Evolutionary conservation across 2,329 filamentous ascomycete genomes (phyloP).

Genomic region (Pseudogymnoascus sp.): DNA sequence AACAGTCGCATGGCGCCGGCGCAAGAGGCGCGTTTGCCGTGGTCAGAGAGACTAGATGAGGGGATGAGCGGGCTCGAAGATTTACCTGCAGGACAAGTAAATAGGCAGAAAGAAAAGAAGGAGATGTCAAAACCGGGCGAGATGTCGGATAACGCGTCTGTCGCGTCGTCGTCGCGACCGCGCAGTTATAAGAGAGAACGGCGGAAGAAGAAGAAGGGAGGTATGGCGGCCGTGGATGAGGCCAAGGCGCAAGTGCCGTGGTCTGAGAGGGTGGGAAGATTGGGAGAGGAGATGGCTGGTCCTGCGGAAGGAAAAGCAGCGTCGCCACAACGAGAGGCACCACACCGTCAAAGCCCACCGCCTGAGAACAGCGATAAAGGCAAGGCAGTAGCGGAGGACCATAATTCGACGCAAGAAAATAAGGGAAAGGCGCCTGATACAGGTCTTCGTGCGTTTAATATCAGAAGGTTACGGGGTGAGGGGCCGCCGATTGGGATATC

Average conservation of each 20-base stretch:
- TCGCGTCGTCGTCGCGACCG: neutral
- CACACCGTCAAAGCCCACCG: neutral
- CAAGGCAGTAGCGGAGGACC: neutral
- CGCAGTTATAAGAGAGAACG: neutral
- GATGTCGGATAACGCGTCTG: neutral
- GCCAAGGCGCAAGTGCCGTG: neutral
- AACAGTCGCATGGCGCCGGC: neutral
- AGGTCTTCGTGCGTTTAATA: slow-evolving; percentile 23
- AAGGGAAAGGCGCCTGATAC: slow-evolving; percentile 14
- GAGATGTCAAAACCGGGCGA: slow-evolving; percentile 10
- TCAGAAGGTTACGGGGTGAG: slow-evolving; percentile 18
- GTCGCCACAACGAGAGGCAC: neutral
- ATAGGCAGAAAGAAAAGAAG: slow-evolving; percentile 16
- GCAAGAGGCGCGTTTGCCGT: neutral
- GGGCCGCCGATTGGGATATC: slow-evolving; percentile 20
- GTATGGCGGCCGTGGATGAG: neutral
- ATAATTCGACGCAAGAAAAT: neutral
- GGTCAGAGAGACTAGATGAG: neutral
- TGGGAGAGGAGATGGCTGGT: neutral
- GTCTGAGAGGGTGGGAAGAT: neutral
- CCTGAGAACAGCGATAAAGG: neutral
- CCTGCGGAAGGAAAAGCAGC: neutral
- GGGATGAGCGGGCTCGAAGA: slow-evolving; percentile 2
- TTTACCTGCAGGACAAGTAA: slow-evolving; percentile 12
- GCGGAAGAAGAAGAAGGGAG: slow-evolving; percentile 7